A percentile compares a stretch with the other conserved stretches of the same genome.
Evolutionary conservation across 2,329 filamentous ascomycete species (phyloP).

Genomic region (Pleomassaria siparia): DNA sequence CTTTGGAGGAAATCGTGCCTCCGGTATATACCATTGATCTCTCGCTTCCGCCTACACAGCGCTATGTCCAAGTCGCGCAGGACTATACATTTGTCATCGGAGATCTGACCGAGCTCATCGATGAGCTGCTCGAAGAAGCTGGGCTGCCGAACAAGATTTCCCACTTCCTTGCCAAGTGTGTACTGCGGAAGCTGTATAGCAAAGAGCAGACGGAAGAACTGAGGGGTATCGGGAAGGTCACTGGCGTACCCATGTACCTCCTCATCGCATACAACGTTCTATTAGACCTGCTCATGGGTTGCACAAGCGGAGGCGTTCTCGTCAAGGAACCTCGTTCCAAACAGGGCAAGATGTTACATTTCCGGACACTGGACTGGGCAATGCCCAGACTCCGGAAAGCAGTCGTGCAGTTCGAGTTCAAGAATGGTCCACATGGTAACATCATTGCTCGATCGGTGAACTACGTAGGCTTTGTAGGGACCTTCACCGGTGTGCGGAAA

Average conservation of each 20-base stretch:
- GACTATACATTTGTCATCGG: constrained; percentile 50
- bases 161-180: constrained; percentile 45
- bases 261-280: constrained; percentile 65
- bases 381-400: constrained; percentile 48
- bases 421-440: constrained; percentile 30
- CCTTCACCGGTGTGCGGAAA: constrained; percentile 53
- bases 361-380: constrained; percentile 54
- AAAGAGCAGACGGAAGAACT: constrained; percentile 63
- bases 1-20: constrained; percentile 8
- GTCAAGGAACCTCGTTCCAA: constrained; percentile 20
- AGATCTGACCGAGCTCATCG: constrained; percentile 52
- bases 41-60: constrained; percentile 53
- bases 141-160: constrained; percentile 11
- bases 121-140: constrained; percentile 47
- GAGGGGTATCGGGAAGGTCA: constrained; percentile 56
- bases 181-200: constrained; percentile 55
- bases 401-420: constrained; percentile 46
- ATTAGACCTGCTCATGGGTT: constrained; percentile 65
- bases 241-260: constrained; percentile 59
- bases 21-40: constrained; percentile 56
- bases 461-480: constrained; percentile 56
- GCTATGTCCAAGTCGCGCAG: constrained; percentile 54
- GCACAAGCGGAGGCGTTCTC: constrained; percentile 59
- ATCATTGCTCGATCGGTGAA: constrained; percentile 53
- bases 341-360: constrained; percentile 53